These are phyloP conservation scores for Pythium phragmiticola DNA, from an alignment of 352 stramenopile species.

Conservation along the genomic window DNA sequence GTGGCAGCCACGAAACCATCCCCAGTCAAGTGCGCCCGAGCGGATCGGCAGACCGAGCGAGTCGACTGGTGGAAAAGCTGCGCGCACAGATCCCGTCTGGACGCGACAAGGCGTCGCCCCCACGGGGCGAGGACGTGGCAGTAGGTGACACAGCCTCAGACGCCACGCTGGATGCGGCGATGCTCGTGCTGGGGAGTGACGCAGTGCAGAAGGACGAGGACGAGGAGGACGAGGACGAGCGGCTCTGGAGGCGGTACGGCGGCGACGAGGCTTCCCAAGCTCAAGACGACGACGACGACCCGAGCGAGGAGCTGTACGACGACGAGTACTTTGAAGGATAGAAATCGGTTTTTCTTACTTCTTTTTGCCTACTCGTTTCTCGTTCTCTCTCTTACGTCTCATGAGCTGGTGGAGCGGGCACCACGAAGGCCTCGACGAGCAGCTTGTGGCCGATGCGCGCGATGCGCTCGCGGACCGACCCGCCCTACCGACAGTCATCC, in stretches of 20 bases:
- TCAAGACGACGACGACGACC: conserved; percentile 14
- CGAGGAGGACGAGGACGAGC: conserved; percentile 31
- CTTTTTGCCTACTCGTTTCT: not conserved
- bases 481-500: conserved; percentile 7
- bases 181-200: not conserved
- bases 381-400: not conserved
- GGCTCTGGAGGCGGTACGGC: conserved; percentile 24
- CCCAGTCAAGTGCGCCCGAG: not conserved
- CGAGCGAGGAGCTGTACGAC: conserved; percentile 26
- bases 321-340: conserved; percentile 30
- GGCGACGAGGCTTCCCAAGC: conserved; percentile 9
- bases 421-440: conserved; percentile 56
- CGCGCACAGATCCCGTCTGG: conserved; percentile 47
- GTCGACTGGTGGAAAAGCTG: conserved; percentile 54
- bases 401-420: not conserved
- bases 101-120: conserved; percentile 21
- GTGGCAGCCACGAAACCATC: not conserved
- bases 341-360: not conserved
- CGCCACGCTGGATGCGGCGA: not conserved
- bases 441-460: conserved; percentile 73
- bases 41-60: conserved; percentile 15
- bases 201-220: not conserved
- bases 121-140: not conserved
- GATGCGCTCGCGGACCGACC: conserved; percentile 53
- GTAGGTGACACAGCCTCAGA: not conserved